Base-by-base conservation (phyloP, 208 protist genomes). In the Acanthamoeba triangularis region DNA sequence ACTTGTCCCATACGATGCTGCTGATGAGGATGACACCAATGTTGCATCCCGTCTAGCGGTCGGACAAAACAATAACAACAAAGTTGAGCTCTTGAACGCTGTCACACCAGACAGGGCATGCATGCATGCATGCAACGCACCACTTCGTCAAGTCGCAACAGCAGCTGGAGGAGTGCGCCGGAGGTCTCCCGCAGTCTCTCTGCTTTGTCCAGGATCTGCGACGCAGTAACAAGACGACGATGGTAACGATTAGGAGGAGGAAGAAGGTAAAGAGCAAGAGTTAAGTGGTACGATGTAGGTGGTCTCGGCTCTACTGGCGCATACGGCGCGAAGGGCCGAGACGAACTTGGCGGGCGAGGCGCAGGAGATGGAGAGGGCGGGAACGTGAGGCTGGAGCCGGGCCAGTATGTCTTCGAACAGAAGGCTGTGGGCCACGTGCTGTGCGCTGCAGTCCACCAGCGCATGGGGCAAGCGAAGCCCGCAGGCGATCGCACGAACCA, bases 1-100 rank as follows among this genome's bases (percentile, higher is more conserved):
- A 85, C 76, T 85, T 85, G 47, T 85, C 76, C 76, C 76, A 85
- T 16, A 85, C 47, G 76, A 85, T 85, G 76, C 76, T 85, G 76
- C 76, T 85, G 47, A 85, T 85, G n/a, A 85, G 76, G 76, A 85
- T 59, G 25, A 85, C 76, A 7, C 76, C 37, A 5, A 85, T 59
- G 76, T 85, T 85, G 47, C 76, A 85, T 20, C 76, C n/a, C 28
- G 76, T 85, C 76, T 85, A 8, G 69, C 23, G n/a, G 8, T 20
- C 18, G 0, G 13, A 30, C 14, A 33, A 78, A 3, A 41, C 30
- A 78, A 6, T 2, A 30, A n/a, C 33, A 16, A 78, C 7, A 78
- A 49, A 80, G 30, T 30, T 67, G 16, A n/a, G 61, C 2, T 8
- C 25, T 47, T 47, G 41, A 47, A 47, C 41, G 41, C n/a, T n/a